phyloP scores from a whole-genome alignment of 305 asterid species.

The Solanum hybrid region DNA sequence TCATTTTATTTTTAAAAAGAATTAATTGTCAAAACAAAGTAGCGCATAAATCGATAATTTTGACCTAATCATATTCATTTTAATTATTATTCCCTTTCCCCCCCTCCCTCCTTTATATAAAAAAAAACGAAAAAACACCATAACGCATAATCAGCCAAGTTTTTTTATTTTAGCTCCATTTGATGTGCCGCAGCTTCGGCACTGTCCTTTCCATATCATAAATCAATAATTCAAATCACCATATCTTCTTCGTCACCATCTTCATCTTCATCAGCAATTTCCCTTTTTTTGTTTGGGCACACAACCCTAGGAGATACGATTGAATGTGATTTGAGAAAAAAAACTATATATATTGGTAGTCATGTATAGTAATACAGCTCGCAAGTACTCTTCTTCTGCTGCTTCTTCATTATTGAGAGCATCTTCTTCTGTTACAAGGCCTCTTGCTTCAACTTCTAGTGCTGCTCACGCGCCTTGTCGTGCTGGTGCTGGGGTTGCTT shows the following conservation, averaged over 20 bases:
- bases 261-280: not conserved
- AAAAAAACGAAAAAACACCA: not conserved
- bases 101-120: not conserved
- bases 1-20: not conserved
- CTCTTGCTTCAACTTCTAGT: not conserved
- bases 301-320: slow-evolving; percentile 3
- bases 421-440: slow-evolving; percentile 1
- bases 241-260: not conserved
- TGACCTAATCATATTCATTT: slow-evolving; percentile 7
- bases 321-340: not conserved
- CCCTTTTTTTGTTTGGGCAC: not conserved
- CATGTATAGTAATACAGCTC: slow-evolving; percentile 18
- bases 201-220: too few species aligned
- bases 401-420: slow-evolving; percentile 16
- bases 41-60: not conserved
- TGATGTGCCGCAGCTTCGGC: not conserved
- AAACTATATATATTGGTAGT: not conserved
- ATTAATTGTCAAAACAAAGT: not conserved
- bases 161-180: not conserved
- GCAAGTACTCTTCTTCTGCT: slow-evolving; percentile 10
- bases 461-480: slow-evolving; percentile 5
- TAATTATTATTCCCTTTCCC: not conserved
- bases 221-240: too few species aligned
- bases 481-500: not conserved
- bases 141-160: not conserved